These are phyloP conservation scores for Candida tetrigidarum DNA, from an alignment of 1,139 yeast genomes.

Conservation along the genomic window DNA sequence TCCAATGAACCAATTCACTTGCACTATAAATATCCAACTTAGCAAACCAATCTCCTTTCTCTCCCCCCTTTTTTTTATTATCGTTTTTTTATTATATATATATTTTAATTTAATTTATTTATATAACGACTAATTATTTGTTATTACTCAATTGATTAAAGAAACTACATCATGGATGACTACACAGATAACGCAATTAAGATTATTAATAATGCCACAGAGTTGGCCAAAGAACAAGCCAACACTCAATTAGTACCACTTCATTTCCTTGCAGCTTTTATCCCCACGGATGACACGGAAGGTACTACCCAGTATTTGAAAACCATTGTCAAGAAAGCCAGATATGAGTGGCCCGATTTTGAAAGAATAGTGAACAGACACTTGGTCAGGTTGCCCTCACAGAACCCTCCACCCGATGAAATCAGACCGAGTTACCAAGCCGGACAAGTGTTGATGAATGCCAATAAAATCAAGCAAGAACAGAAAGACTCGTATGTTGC, in stretches of 20 bases:
- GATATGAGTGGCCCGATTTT: conserved; percentile 84
- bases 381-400: conserved; percentile 84
- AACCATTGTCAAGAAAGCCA: conserved; percentile 83
- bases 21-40: background rate
- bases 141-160: background rate
- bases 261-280: conserved; percentile 92
- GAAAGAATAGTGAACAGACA: conserved; percentile 82
- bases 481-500: conserved; percentile 94
- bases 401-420: conserved; percentile 83
- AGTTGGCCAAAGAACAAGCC: conserved; percentile 81
- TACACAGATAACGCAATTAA: conserved; percentile 93
- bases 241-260: conserved; percentile 85
- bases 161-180: conserved; percentile 48
- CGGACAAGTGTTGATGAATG: conserved; percentile 70
- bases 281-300: conserved; percentile 66
- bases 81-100: background rate
- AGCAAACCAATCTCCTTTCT: background rate
- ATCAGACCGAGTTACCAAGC: conserved; percentile 70
- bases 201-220: conserved; percentile 76
- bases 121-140: background rate
- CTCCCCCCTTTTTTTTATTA: background rate
- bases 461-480: conserved; percentile 75
- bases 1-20: background rate
- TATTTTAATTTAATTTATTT: background rate
- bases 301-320: conserved; percentile 74